A percentile compares a stretch with the other conserved stretches of the same genome.
Conservation (phyloP, 2,329 filamentous ascomycete species). For the Cladosporium velox region DNA sequence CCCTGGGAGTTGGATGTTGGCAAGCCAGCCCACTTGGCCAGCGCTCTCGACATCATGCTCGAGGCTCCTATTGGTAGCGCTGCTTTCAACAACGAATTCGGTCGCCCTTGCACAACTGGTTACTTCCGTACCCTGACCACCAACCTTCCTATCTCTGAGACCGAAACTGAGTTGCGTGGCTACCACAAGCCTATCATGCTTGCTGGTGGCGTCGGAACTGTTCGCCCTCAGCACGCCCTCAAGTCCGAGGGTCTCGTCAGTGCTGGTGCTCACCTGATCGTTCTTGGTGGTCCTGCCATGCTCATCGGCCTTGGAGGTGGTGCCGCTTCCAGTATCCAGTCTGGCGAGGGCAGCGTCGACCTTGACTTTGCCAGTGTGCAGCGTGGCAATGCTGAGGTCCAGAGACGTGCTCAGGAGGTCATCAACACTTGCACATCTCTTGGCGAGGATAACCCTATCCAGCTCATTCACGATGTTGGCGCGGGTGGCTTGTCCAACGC, state of each 20-base stretch:
- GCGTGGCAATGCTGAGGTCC: constrained; percentile 94
- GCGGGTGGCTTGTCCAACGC: constrained; percentile 86
- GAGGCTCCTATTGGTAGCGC: constrained; percentile 95
- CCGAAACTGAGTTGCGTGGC: constrained; percentile 72
- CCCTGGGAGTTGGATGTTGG: constrained; percentile 94
- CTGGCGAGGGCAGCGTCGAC: constrained; percentile 84
- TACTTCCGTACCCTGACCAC: constrained; percentile 90
- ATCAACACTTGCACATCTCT: constrained; percentile 91
- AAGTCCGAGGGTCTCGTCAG: constrained; percentile 79
- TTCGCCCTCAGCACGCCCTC: constrained; percentile 84
- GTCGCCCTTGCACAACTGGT: constrained; percentile 81
- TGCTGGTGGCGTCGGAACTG: constrained; percentile 90
- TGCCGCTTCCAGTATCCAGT: constrained; percentile 87
- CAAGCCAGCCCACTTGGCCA: constrained; percentile 87
- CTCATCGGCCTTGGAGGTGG: constrained; percentile 94
- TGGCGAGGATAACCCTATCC: constrained; percentile 82
- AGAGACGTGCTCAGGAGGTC: constrained; percentile 93
- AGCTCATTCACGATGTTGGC: constrained; percentile 96
- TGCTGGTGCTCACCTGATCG: constrained; percentile 85
- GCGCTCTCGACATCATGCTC: constrained; percentile 94
- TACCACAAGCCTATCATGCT: constrained; percentile 99
- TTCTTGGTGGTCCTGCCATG: constrained; percentile 95
- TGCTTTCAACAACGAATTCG: constrained; percentile 97
- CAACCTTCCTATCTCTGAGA: constrained; percentile 61
- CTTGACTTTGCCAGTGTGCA: constrained; percentile 97